Base-by-base conservation (phyloP, 345 rosid genomes). In the Brassica rapa region DNA sequence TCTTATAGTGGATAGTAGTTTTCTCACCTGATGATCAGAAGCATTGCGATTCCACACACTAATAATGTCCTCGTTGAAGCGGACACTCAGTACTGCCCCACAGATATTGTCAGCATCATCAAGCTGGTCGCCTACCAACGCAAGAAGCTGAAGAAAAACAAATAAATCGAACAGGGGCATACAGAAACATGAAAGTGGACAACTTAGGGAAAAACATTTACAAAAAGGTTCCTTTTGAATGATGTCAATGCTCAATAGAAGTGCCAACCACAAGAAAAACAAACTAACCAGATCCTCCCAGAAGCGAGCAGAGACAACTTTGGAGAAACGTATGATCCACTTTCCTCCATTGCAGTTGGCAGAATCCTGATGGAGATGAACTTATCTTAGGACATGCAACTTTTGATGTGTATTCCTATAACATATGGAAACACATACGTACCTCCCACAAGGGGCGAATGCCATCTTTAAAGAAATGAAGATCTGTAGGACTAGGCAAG, bases 281-380 rank as follows among this genome's bases (percentile, higher is more conserved):
- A 33, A 72, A 67, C 94, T 86, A 77, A 93, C 99, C 96, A 93
- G 77, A 85, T 93, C 99, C 86, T 93, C 98, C 98, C 99, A 96
- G 79, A 91, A 96, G 81, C 95, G 98, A 49, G 96, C 93, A 0
- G 98, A 91, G 62, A 96, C 98, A 78, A 85, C 91, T 86, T 93
- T 93, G 62, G 91, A 85, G 86, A 96, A 96, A 55, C 98, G 85
- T 72, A 93, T 88, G 83, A 93, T 96, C 99, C 99, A 96, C 86
- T 96, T 93, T 49, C 97, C 99, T 75, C 99, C 98, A 67, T 82
- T 93, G 85, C 90, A 85, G 83, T 96, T 96, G 21, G 97, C 98
- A 80, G 89, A 73, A 80, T 96, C 99, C 99, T 93, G 84, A 74
- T 62, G 15, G 37, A 35, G 12, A 73, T n/a, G 43, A 61, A 57